Evolutionary conservation across 306 rosid species (phyloP).

Genomic region (Quercus bicolor): DNA sequence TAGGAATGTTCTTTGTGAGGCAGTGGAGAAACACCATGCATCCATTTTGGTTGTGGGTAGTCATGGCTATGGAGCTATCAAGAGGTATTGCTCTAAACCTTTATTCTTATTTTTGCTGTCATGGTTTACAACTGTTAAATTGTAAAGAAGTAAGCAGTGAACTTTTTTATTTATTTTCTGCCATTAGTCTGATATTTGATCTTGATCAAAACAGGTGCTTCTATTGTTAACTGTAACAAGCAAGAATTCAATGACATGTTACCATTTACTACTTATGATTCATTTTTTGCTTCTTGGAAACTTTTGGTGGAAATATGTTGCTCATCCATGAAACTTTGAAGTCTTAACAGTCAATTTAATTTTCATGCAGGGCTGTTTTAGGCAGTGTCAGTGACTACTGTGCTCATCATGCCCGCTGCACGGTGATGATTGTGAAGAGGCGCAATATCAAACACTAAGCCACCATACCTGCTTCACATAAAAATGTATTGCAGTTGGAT

Average conservation of each 20-base stretch:
- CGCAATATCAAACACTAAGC: constrained; percentile 49
- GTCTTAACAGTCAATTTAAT: not conserved
- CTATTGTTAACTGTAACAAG: not conserved
- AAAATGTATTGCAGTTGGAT: not conserved
- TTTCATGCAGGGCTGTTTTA: constrained; percentile 58
- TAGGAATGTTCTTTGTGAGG: constrained; percentile 70
- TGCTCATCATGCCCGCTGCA: constrained; percentile 74
- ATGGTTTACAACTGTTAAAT: not conserved
- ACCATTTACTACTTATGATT: no score
- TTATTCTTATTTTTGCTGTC: not conserved
- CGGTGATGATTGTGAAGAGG: constrained; percentile 75
- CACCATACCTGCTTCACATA: not conserved
- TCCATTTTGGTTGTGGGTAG: constrained; percentile 67
- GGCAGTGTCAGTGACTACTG: constrained; percentile 88
- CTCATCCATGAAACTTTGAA: no score
- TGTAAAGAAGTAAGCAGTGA: no score
- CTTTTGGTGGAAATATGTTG: no score
- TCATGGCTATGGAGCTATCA: constrained; percentile 76
- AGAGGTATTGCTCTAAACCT: constrained; percentile 36
- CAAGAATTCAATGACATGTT: no score
- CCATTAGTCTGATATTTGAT: not conserved
- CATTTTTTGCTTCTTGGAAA: no score
- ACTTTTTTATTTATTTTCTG: not conserved
- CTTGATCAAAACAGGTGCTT: not conserved
- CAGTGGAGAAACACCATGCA: constrained; percentile 65